phyloP scores from a whole-genome alignment of 2,329 filamentous ascomycete genomes.

The Simplicillium sp. region DNA sequence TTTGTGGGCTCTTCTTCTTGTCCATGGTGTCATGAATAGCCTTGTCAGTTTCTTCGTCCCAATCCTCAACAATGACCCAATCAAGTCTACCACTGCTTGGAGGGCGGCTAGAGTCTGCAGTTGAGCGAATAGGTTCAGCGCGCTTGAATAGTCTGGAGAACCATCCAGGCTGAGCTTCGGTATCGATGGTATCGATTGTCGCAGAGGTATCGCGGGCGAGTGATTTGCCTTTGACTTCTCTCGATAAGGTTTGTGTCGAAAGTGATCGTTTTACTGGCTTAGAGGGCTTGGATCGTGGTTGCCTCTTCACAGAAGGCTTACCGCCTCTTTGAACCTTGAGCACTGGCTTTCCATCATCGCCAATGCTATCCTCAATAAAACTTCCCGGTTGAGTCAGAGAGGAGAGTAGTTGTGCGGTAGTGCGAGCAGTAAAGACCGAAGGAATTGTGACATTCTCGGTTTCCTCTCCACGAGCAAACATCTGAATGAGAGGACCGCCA shows the following conservation, averaged over 20 bases:
- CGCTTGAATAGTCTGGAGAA: slow-evolving; percentile 32
- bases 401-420: slow-evolving; percentile 85
- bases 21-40: slow-evolving; percentile 31
- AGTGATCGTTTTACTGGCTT: neutral
- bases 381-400: slow-evolving; percentile 69
- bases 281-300: slow-evolving; percentile 15
- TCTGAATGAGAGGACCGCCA: slow-evolving; percentile 83
- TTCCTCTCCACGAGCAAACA: slow-evolving; percentile 89
- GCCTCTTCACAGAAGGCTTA: slow-evolving; percentile 12
- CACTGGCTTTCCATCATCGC: slow-evolving; percentile 49
- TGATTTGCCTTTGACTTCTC: no score
- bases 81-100: slow-evolving; percentile 66
- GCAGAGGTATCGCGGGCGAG: no score
- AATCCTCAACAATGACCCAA: slow-evolving; percentile 62
- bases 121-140: slow-evolving; percentile 17
- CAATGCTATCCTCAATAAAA: slow-evolving; percentile 48
- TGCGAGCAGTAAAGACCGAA: slow-evolving; percentile 88
- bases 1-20: slow-evolving; percentile 19
- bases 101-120: slow-evolving; percentile 48
- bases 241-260: no score
- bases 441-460: slow-evolving; percentile 93
- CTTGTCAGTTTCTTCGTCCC: slow-evolving; percentile 45
- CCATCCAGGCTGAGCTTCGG: slow-evolving; percentile 25
- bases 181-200: slow-evolving; percentile 11
- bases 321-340: slow-evolving; percentile 43